A percentile compares a stretch with the other conserved stretches of the same genome.
These are phyloP conservation scores for Jatropha podagrica DNA, from an alignment of 441 rosid species.

Conservation along the genomic window DNA sequence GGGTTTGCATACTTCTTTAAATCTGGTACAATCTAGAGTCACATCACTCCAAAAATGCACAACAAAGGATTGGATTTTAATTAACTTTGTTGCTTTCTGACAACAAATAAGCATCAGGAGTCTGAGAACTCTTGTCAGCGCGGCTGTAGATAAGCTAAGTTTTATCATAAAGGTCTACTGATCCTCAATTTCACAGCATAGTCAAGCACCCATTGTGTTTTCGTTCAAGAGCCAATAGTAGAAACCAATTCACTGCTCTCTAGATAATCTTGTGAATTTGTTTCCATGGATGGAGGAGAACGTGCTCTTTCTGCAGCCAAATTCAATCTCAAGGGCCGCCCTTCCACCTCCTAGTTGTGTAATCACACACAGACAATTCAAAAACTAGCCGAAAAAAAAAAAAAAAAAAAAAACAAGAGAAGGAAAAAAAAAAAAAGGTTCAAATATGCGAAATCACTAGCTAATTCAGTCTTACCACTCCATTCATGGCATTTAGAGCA, in stretches of 20 bases:
- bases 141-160: neutral
- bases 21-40: neutral
- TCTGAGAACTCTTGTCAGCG: neutral
- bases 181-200: neutral
- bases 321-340: constrained; percentile 78
- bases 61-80: neutral
- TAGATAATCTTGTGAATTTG: constrained; percentile 26
- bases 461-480: constrained; percentile 51
- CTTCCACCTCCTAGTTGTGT: constrained; percentile 74
- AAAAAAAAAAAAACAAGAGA: too few species aligned
- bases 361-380: constrained; percentile 4
- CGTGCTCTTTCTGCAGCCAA: constrained; percentile 57
- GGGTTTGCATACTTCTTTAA: neutral
- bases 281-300: constrained; percentile 28
- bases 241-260: constrained; percentile 54
- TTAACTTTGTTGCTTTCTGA: neutral
- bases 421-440: constrained; percentile 1
- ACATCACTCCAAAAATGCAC: constrained; percentile 4
- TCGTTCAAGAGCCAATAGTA: constrained; percentile 38
- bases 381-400: neutral
- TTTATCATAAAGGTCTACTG: neutral
- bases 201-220: neutral
- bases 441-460: constrained; percentile 15
- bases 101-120: neutral
- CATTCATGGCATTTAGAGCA: constrained; percentile 57